Conservation (phyloP, 768 basidiomycete genomes). For the Naganishia onofrii region DNA sequence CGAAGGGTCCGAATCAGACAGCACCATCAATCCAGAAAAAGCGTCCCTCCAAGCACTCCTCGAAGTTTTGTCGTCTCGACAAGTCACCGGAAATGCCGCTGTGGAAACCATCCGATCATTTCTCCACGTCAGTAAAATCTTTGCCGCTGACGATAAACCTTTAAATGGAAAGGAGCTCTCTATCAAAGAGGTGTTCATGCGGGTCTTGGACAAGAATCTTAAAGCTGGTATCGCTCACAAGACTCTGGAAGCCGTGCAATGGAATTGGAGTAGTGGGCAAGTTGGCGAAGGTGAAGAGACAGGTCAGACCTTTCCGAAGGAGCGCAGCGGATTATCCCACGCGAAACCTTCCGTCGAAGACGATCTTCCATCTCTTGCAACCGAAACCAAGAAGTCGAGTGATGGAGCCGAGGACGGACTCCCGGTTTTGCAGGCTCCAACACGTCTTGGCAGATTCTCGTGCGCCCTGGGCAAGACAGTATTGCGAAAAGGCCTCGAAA, state of each 20-base stretch:
- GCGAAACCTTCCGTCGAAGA: not conserved
- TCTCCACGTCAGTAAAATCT: conserved; percentile 32
- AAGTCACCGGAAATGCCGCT: conserved; percentile 37
- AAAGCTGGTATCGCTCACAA: conserved; percentile 46
- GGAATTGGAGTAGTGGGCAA: conserved; percentile 24
- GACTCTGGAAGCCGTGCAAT: conserved; percentile 36
- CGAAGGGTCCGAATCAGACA: not conserved
- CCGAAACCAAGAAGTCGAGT: too few relatives aligned
- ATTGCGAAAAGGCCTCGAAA: conserved; percentile 34
- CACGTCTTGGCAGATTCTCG: conserved; percentile 28
- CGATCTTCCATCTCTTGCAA: too few relatives aligned
- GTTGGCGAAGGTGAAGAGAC: not conserved
- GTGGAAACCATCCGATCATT: conserved; percentile 33
- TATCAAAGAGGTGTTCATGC: conserved; percentile 37
- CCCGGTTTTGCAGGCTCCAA: not conserved
- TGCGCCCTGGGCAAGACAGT: conserved; percentile 47
- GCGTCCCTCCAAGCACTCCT: conserved; percentile 30
- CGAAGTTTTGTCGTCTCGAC: conserved; percentile 29
- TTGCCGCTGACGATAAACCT: not conserved
- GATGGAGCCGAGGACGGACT: not conserved
- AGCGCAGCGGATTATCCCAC: not conserved
- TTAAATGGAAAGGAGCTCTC: conserved; percentile 18
- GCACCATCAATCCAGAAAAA: not conserved
- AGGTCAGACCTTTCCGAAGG: not conserved
- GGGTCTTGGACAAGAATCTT: conserved; percentile 46